phyloP scores from a whole-genome alignment of 2,329 filamentous ascomycete genomes.

The Pseudogymnoascus sp. region DNA sequence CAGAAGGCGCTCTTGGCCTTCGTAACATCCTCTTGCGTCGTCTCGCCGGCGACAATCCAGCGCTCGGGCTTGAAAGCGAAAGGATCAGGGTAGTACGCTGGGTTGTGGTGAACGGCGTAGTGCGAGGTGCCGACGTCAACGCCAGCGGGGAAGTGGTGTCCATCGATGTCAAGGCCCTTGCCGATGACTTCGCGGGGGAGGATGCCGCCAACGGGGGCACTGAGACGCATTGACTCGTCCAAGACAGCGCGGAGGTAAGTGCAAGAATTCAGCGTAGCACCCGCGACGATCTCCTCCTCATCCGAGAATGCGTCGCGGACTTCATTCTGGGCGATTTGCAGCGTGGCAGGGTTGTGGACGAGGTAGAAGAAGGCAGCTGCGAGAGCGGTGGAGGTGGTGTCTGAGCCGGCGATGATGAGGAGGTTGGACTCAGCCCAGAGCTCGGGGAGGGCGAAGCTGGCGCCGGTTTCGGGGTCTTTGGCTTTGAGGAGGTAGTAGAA shows the following conservation, averaged over 20 bases:
- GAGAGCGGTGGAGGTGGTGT: conserved; percentile 35
- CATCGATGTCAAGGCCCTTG: conserved; percentile 22
- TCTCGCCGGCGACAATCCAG: conserved; percentile 34
- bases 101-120: conserved; percentile 40
- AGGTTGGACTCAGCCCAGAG: conserved; percentile 21
- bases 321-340: conserved; percentile 27
- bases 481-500: conserved; percentile 69
- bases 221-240: conserved; percentile 27
- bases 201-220: conserved; percentile 21
- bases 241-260: conserved; percentile 37
- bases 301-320: conserved; percentile 18
- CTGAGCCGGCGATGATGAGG: conserved; percentile 27
- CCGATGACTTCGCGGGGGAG: conserved; percentile 22
- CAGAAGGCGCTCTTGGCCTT: conserved; percentile 20
- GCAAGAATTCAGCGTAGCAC: conserved; percentile 29
- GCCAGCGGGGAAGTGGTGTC: conserved; percentile 31
- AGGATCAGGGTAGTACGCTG: conserved; percentile 36
- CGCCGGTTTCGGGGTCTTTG: conserved; percentile 61
- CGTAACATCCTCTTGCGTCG: conserved; percentile 16
- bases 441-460: conserved; percentile 30
- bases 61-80: conserved; percentile 38
- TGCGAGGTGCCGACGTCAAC: conserved; percentile 37
- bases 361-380: conserved; percentile 35
- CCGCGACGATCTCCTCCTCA: conserved; percentile 31
- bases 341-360: conserved; percentile 25